Evolutionary conservation across 225 moss, liverwort and hornwort genomes (phyloP), one percentile per base, ranked within the genome.

Genomic region (Marchantia paleacea): DNA sequence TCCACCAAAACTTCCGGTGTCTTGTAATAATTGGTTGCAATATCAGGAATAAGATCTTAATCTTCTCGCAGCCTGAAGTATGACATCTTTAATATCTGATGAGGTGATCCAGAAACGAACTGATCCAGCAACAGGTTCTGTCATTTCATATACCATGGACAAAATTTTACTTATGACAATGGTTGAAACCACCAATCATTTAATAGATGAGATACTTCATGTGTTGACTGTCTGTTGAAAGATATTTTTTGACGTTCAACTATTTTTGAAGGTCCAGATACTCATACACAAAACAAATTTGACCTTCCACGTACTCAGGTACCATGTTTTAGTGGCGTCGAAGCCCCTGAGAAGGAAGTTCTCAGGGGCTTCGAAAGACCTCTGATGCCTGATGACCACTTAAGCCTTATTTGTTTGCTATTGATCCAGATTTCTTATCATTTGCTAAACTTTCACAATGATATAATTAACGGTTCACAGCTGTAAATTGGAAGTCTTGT

Each of bases 51-150:
- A 10, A 92, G 91, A 81, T 80, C 87, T 77, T 91, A 65, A 12
- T 92, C 94, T 50, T 91, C 94, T 75, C 92, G 96, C 54, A 91
- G 94, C 3, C 96, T 92, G 81, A 96, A 96, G 75, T 94, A 92
- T 12, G 92, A 92, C 51, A 96, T 92, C 83, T 96, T 96, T 78
- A 96, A 90, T 70, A 92, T 89, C 96, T 92, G 49, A 92, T 94
- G 8, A 94, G 92, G n/a, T n/a, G n/a, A n/a, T n/a, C n/a, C n/a
- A n/a, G n/a, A n/a, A n/a, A n/a, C n/a, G n/a, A n/a, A n/a, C 58
- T 92, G 92, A 92, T 94, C 94, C n/a, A 96, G 92, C 72, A 96
- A 81, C 81, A 96, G 92, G 60, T 96, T 96, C 19, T 91, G 92
- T 28, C 94, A 94, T 55, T 96, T 96, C 64, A 96, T 76, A 81